Base-by-base conservation (phyloP, 169 alveolate genomes). In the Cryptosporidium sp. region DNA sequence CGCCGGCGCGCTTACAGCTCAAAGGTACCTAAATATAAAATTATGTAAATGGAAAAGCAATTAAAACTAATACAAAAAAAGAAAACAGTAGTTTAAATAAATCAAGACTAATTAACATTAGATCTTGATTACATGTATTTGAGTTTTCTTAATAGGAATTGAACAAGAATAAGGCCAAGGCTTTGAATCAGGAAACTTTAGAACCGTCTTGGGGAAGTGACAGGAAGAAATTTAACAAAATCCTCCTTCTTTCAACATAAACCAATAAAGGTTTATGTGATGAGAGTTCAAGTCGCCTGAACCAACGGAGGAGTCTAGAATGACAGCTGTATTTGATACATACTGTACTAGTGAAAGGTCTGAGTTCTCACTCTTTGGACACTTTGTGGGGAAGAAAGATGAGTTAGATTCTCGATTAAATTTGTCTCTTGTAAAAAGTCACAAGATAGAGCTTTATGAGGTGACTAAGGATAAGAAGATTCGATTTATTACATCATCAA, bases 251-350 rank as follows among this genome's bases (percentile, higher is more conserved):
- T 48, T 3, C 55, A 14, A 3, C 6, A 48, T 48, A 48, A 48
- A 48, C 55, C 55, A 0, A 0, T 16, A 16, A 7, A 7, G 23
- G 55, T 55, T 55, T 55, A 26, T 51, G 35, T 55, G 21, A 55
- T 55, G 67, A 26, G 35, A 52, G 62, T 41, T 48, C 14, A 14
- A 1, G 5, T 16, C 21, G 12, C 12, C 23, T 55, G 35, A 55
- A 23, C 4, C 26, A 55, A 23, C 23, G 55, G 55, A 48, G 55
- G 55, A 48, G 21, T 52, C 50, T 35, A 73, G 29, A 21, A 80
- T 80, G 89, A 43, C 89, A 43, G 89, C 89, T 21, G 50, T 65
- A 16, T 59, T 80, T 26, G 75, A 80, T 21, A 80, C 89, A 16
- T 62, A 80, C 67, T 80, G 80, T 61, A 62, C 80, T 3, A 62